Evolutionary conservation across 768 basidiomycete genomes (phyloP), one percentile per base, ranked within the genome.

Genomic region (Kwoniella heveanensis): DNA sequence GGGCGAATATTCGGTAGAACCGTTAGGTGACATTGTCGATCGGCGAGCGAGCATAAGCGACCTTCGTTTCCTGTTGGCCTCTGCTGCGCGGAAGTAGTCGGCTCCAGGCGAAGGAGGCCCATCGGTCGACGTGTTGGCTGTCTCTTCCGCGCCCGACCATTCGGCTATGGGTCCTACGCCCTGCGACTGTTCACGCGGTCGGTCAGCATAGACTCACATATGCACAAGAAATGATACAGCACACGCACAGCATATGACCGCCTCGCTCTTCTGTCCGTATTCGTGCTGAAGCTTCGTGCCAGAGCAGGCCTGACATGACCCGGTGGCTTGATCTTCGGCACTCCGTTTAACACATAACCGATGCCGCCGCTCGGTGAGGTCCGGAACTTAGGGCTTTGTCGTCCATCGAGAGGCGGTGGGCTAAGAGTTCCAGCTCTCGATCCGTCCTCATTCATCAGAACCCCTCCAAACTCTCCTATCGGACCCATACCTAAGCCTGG

Each of bases 111-210:
- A 76, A 8, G 63, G 39, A 12, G 74, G 70, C 47, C 67, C 67
- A 50, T 68, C 69, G 19, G 26, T 44, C 1, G 51, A 44, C n/a
- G 37, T 48, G 2, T 30, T 47, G 10, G 22, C 55, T 15, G 63
- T 60, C 2, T 59, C 54, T 48, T 51, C 66, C 26, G 62, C 37
- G 15, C 36, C 62, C 13, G 67, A 44, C 65, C 70, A 66, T 48
- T 79, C 78, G 24, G 76, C 77, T 26, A 79, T 79, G 0, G 77
- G 65, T 32, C 68, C 77, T 6, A 78, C 73, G 22, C 72, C 70
- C 54, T 73, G 67, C 2, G 62, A 61, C 68, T 74, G 52, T 19
- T 48, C n/a, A n/a, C n/a, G 24, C 54, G 36, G 46, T 21, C 19
- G 5, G 50, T 24, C 19, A 66, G 24, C 32, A 15, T 13, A n/a